These are phyloP conservation scores for Euryodendron excelsum DNA, from an alignment of 148 eudicot species.

Conservation along the genomic window DNA sequence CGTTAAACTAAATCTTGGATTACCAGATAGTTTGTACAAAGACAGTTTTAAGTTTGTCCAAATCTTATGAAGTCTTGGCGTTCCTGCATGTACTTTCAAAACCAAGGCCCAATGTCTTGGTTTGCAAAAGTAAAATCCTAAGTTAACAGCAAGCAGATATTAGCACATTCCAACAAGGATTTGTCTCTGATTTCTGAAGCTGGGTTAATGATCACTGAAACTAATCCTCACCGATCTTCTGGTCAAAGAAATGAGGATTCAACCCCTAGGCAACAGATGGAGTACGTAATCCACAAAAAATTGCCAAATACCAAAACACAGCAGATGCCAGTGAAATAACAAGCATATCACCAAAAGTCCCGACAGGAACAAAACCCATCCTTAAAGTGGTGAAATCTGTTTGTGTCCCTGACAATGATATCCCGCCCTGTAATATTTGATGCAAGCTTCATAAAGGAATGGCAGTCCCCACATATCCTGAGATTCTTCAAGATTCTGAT, in stretches of 20 bases:
- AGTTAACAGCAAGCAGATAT: neutral
- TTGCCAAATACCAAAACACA: neutral
- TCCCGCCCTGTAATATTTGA: constrained; percentile 49
- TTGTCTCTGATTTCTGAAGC: neutral
- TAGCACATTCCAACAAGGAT: neutral
- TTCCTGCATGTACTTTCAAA: neutral
- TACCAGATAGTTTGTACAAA: neutral
- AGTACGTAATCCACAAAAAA: neutral
- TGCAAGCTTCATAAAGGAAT: constrained; percentile 71
- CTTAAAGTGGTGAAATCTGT: constrained; percentile 70
- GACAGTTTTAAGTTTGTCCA: neutral
- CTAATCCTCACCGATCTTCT: neutral
- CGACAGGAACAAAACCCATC: constrained; percentile 66
- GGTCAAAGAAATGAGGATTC: neutral
- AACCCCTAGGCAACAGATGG: neutral
- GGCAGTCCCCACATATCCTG: constrained; percentile 77
- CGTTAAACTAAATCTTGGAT: neutral
- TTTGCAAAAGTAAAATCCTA: neutral
- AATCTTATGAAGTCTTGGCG: neutral
- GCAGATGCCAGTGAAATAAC: neutral
- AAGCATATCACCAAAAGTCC: constrained; percentile 59
- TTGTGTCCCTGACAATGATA: constrained; percentile 65
- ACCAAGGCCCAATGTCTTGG: neutral
- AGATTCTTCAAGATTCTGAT: constrained; percentile 73
- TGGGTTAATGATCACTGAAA: neutral